phyloP scores from a whole-genome alignment of 129 eudicot genomes.

The Scalesia atractyloides region DNA sequence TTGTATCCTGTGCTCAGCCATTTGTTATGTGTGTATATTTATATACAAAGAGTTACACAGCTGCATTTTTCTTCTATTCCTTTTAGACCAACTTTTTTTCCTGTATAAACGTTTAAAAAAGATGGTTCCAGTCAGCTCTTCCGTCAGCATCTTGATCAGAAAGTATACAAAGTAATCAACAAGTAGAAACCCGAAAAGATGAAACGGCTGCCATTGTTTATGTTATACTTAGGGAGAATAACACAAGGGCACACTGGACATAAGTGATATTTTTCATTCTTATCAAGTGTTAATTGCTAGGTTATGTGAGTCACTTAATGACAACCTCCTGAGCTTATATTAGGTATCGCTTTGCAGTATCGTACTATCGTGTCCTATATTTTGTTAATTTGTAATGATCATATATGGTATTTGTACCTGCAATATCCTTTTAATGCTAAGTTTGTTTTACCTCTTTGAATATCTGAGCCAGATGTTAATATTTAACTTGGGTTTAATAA shows the following conservation, averaged over 20 bases:
- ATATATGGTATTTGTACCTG: background rate
- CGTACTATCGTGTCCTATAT: background rate
- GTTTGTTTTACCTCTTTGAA: background rate
- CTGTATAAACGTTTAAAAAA: slow-evolving; percentile 3
- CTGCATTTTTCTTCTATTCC: background rate
- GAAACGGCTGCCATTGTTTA: background rate
- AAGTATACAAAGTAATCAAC: slow-evolving; percentile 7
- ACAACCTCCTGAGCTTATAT: background rate
- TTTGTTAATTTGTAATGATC: background rate
- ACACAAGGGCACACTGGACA: slow-evolving; percentile 10
- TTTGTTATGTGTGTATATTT: background rate
- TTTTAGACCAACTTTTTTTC: slow-evolving; percentile 15
- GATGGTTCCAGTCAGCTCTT: background rate
- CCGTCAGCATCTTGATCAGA: slow-evolving; percentile 1
- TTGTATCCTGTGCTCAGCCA: background rate
- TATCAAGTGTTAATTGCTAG: slow-evolving; percentile 5
- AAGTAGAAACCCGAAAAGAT: slow-evolving; percentile 1
- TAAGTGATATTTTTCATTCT: slow-evolving; percentile 4
- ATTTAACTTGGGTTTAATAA: too few species aligned
- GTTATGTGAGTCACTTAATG: background rate
- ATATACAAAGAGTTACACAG: background rate
- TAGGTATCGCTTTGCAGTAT: background rate
- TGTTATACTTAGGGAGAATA: background rate
- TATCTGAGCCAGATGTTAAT: slow-evolving; percentile 15
- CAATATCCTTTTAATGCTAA: background rate